Conservation (phyloP, 257 asterid genomes). For the Marsdenia floribunda region DNA sequence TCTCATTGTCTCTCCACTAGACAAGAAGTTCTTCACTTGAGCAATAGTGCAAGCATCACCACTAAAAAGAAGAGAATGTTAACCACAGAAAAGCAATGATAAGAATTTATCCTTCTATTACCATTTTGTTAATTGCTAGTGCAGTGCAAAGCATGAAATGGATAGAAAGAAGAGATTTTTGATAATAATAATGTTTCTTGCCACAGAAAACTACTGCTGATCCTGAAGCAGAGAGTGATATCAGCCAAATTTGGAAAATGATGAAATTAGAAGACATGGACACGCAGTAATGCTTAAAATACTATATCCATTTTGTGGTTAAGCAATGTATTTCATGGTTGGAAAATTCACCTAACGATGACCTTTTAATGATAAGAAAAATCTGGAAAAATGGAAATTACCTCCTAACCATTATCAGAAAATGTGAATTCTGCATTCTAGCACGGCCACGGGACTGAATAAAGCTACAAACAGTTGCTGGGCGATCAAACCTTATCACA, state of each 20-base stretch:
- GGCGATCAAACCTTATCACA: slow-evolving; percentile 77
- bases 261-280: no score
- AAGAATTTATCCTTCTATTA: neutral
- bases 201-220: neutral
- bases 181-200: neutral
- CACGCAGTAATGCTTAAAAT: neutral
- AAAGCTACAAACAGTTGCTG: slow-evolving; percentile 76
- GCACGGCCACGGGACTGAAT: slow-evolving; percentile 98
- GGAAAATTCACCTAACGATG: neutral
- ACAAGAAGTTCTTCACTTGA: slow-evolving; percentile 44
- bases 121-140: neutral
- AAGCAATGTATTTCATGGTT: neutral
- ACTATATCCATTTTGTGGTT: neutral
- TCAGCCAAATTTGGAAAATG: neutral
- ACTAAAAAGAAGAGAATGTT: slow-evolving; percentile 22
- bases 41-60: slow-evolving; percentile 41
- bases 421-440: slow-evolving; percentile 82
- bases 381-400: slow-evolving; percentile 4
- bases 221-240: neutral
- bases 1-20: slow-evolving; percentile 66
- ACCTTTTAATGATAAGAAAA: neutral
- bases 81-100: neutral
- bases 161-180: neutral
- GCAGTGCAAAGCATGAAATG: neutral
- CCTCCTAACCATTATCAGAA: slow-evolving; percentile 69